phyloP scores from a whole-genome alignment of 2,329 filamentous ascomycete genomes.

The Metarhizium anisopliae region DNA sequence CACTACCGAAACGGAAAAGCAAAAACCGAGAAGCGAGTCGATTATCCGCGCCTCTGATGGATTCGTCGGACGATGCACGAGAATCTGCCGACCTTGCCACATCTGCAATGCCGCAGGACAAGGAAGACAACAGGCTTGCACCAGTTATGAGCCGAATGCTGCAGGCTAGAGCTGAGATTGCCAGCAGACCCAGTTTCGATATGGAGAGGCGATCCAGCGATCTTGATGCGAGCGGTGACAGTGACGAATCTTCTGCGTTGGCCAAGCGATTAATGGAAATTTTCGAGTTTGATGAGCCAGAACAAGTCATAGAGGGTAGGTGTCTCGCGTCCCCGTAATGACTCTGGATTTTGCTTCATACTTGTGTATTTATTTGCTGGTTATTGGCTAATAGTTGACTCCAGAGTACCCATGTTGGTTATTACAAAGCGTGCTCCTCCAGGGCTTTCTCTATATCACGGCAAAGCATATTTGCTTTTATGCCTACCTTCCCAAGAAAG shows the following conservation, averaged over 20 bases:
- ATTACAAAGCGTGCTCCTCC: slow-evolving; percentile 80
- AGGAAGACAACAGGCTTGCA: slow-evolving; percentile 41
- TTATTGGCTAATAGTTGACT: neutral
- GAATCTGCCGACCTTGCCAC: slow-evolving; percentile 17
- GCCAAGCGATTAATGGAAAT: slow-evolving; percentile 71
- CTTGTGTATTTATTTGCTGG: too few species aligned
- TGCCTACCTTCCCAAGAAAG: slow-evolving; percentile 90
- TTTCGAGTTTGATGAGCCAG: slow-evolving; percentile 71
- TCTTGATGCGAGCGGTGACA: slow-evolving; percentile 20
- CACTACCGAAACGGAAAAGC: slow-evolving; percentile 39
- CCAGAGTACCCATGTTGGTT: slow-evolving; percentile 89
- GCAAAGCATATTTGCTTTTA: slow-evolving; percentile 93
- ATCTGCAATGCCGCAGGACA: slow-evolving; percentile 12
- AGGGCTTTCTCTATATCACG: slow-evolving; percentile 95
- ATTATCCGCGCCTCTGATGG: slow-evolving; percentile 29
- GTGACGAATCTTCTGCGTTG: slow-evolving; percentile 47
- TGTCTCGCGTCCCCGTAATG: neutral
- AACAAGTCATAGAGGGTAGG: slow-evolving; percentile 74
- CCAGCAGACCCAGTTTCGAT: slow-evolving; percentile 48
- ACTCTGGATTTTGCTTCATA: neutral
- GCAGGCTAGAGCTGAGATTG: slow-evolving; percentile 59
- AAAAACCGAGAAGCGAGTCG: slow-evolving; percentile 31
- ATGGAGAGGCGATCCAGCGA: slow-evolving; percentile 37
- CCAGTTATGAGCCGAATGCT: slow-evolving; percentile 73
- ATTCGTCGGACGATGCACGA: slow-evolving; percentile 18